phyloP scores from a whole-genome alignment of 129 eudicot species.

The Artemisia tridentata region DNA sequence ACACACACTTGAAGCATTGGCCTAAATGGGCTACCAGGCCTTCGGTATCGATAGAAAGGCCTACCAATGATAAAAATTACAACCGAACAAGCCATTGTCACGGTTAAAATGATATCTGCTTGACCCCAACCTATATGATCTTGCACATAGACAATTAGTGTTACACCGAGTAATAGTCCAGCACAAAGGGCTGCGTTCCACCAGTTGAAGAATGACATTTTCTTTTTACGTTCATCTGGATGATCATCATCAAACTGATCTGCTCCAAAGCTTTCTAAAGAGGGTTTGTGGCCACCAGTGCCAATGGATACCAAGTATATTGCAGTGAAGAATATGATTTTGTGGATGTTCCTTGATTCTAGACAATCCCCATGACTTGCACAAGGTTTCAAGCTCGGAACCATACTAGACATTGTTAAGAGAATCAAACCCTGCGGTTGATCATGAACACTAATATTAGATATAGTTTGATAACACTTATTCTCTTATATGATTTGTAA shows the following conservation, averaged over 20 bases:
- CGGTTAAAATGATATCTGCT: slow-evolving; percentile 56
- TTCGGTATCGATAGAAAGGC: slow-evolving; percentile 66
- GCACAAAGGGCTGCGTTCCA: slow-evolving; percentile 71
- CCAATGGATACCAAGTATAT: slow-evolving; percentile 69
- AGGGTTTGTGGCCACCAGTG: slow-evolving; percentile 90
- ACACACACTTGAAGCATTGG: slow-evolving; percentile 60
- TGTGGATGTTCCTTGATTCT: slow-evolving; percentile 55
- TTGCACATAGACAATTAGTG: slow-evolving; percentile 68
- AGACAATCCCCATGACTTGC: slow-evolving; percentile 38
- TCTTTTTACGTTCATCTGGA: slow-evolving; percentile 56
- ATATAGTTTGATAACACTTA: not conserved
- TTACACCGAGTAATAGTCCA: slow-evolving; percentile 71
- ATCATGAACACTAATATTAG: not conserved
- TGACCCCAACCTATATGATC: slow-evolving; percentile 72
- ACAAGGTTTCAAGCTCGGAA: slow-evolving; percentile 77
- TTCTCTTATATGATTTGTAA: not conserved
- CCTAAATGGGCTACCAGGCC: slow-evolving; percentile 47
- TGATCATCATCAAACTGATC: slow-evolving; percentile 89
- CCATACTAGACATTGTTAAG: slow-evolving; percentile 58
- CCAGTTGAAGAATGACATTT: slow-evolving; percentile 90
- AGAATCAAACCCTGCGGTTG: slow-evolving; percentile 61
- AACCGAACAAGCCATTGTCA: slow-evolving; percentile 47
- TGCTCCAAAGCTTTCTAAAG: slow-evolving; percentile 91
- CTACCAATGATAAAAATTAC: slow-evolving; percentile 59
- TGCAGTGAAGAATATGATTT: slow-evolving; percentile 58